phyloP scores from a whole-genome alignment of 345 rosid species.

The Brassica incana region DNA sequence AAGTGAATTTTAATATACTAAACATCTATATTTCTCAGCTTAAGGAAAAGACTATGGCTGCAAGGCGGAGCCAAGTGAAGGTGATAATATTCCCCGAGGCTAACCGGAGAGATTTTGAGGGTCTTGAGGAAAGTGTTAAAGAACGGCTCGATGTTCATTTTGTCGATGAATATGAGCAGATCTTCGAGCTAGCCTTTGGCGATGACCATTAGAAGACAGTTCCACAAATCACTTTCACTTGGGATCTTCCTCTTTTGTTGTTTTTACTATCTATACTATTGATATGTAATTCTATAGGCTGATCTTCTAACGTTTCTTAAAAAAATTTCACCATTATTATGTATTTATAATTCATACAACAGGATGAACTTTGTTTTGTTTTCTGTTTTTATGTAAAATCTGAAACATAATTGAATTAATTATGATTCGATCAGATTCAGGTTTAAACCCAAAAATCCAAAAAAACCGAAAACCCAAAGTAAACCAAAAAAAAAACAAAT shows the following conservation, averaged over 20 bases:
- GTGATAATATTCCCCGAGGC: conserved; percentile 76
- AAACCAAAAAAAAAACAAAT: too few species aligned
- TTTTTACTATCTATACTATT: not conserved
- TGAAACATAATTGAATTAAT: too few species aligned
- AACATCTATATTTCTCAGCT: conserved; percentile 48
- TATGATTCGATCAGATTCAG: too few species aligned
- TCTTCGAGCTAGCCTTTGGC: conserved; percentile 59
- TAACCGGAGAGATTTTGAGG: conserved; percentile 77
- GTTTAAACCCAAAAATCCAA: too few species aligned
- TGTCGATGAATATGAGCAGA: conserved; percentile 62
- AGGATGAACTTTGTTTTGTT: not conserved
- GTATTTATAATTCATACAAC: not conserved
- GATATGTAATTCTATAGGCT: not conserved
- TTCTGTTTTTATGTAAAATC: too few species aligned
- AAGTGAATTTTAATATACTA: not conserved
- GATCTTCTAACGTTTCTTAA: not conserved
- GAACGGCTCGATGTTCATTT: conserved; percentile 84
- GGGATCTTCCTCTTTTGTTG: not conserved
- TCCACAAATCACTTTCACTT: not conserved
- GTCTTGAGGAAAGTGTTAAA: conserved; percentile 67
- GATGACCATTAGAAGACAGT: conserved; percentile 20
- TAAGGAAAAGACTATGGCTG: conserved; percentile 92
- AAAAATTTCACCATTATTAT: not conserved
- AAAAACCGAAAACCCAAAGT: too few species aligned
- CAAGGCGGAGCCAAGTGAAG: conserved; percentile 78